Percentiles rank a stretch among this genome's conserved stretches.
phyloP scores from a whole-genome alignment of 441 rosid genomes.

The Pelargonium australe region DNA sequence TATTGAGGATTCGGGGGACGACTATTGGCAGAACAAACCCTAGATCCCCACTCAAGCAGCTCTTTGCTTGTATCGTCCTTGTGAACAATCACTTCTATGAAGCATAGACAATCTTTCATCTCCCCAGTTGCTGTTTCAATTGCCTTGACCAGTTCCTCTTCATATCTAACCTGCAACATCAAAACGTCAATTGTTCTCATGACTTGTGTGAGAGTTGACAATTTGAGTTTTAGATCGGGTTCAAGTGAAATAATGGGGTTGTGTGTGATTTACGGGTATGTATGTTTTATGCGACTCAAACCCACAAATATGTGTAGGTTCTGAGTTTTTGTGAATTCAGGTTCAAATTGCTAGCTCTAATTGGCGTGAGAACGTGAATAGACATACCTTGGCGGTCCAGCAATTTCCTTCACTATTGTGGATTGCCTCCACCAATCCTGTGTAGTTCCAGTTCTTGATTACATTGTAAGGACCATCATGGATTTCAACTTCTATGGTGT shows the following conservation, averaged over 20 bases:
- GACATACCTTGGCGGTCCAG: background rate
- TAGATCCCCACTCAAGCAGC: background rate
- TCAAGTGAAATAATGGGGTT: too few relatives aligned
- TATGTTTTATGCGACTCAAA: too few relatives aligned
- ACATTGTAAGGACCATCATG: constrained; percentile 93
- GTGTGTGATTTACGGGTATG: too few relatives aligned
- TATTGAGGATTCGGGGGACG: background rate
- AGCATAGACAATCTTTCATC: constrained; percentile 2
- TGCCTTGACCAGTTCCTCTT: background rate
- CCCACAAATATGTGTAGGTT: background rate
- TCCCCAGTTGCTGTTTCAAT: background rate
- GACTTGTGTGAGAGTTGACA: too few relatives aligned
- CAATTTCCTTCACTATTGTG: background rate
- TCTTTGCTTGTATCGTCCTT: background rate
- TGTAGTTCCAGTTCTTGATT: constrained; percentile 75
- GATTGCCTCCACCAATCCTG: background rate
- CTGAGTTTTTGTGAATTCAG: background rate
- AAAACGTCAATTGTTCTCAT: background rate
- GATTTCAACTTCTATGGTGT: constrained; percentile 90
- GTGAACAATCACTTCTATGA: background rate
- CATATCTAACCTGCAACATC: background rate
- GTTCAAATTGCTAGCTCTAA: too few relatives aligned
- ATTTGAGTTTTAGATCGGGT: too few relatives aligned
- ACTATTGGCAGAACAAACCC: constrained; percentile 1
- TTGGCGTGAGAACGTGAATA: too few relatives aligned